Conservation (phyloP, 768 basidiomycete species). For the Chalciporus pseudorubinellus region DNA sequence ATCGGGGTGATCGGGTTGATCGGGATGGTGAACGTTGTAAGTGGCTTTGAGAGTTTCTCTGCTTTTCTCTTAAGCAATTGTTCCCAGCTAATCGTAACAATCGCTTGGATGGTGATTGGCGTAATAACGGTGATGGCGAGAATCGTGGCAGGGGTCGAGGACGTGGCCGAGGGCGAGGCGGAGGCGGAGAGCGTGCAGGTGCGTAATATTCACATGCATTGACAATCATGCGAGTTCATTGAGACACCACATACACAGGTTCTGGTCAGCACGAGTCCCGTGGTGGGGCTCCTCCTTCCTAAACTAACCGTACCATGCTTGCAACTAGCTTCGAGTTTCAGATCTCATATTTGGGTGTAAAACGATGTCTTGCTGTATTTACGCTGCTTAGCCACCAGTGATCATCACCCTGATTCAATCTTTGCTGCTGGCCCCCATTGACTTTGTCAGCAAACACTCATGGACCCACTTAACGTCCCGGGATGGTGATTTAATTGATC, state of each 20-base stretch:
- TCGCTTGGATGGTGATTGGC: slow-evolving; percentile 43
- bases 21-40: slow-evolving; percentile 36
- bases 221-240: neutral
- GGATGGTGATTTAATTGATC: too few relatives aligned
- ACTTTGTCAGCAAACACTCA: neutral
- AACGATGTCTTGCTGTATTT: slow-evolving; percentile 6
- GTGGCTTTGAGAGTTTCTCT: neutral
- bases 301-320: neutral
- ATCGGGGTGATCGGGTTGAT: slow-evolving; percentile 33
- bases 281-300: slow-evolving; percentile 15
- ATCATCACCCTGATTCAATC: neutral
- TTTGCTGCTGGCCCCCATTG: neutral
- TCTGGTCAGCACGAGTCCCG: slow-evolving; percentile 23
- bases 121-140: slow-evolving; percentile 43
- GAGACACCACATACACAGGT: slow-evolving; percentile 8
- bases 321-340: neutral
- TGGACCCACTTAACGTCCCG: neutral
- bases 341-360: neutral
- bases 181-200: slow-evolving; percentile 41
- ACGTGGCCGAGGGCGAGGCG: slow-evolving; percentile 42
- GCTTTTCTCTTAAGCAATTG: neutral
- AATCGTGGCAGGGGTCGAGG: slow-evolving; percentile 41
- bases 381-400: neutral
- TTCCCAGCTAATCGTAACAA: slow-evolving; percentile 17
- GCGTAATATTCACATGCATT: slow-evolving; percentile 18